Conservation (phyloP, 1,139 yeast genomes). For the Saccharomyces hybrid region DNA sequence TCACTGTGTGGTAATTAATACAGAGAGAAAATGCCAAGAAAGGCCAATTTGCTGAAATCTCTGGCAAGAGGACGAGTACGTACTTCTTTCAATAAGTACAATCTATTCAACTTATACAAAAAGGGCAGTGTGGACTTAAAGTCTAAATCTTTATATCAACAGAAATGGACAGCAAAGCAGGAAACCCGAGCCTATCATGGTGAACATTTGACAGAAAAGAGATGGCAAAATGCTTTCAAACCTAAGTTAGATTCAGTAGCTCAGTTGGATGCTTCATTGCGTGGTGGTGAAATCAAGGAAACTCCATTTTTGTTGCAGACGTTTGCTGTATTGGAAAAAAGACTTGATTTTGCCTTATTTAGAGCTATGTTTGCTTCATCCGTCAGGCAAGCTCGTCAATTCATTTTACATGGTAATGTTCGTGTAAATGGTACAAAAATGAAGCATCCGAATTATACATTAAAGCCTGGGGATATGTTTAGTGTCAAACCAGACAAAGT, state of each 20-base stretch:
- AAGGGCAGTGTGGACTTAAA: conserved; percentile 48
- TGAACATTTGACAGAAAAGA: conserved; percentile 78
- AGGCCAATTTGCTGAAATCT: conserved; percentile 50
- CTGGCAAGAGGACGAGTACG: conserved; percentile 70
- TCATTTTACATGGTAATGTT: conserved; percentile 75
- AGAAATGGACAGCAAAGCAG: conserved; percentile 84
- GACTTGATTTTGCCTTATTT: conserved; percentile 84
- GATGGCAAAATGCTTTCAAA: conserved; percentile 66
- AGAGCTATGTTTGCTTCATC: conserved; percentile 92
- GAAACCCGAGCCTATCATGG: conserved; percentile 96
- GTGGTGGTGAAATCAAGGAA: conserved; percentile 46
- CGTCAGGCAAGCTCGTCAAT: conserved; percentile 88
- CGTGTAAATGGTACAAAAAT: conserved; percentile 74
- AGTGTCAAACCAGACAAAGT: conserved; percentile 82
- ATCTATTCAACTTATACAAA: conserved; percentile 77
- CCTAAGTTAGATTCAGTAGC: conserved; percentile 79
- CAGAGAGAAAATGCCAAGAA: conserved; percentile 48
- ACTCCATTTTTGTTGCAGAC: conserved; percentile 87
- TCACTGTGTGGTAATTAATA: not conserved
- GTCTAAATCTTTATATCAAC: conserved; percentile 69
- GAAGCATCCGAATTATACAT: conserved; percentile 70
- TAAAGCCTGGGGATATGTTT: conserved; percentile 81
- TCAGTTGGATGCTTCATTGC: conserved; percentile 68
- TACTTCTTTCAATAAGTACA: conserved; percentile 87
- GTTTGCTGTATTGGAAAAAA: conserved; percentile 76